A percentile compares a stretch with the other conserved stretches of the same genome.
Conservation (phyloP, 805 yeast genomes). For the Myxozyma monticola region DNA sequence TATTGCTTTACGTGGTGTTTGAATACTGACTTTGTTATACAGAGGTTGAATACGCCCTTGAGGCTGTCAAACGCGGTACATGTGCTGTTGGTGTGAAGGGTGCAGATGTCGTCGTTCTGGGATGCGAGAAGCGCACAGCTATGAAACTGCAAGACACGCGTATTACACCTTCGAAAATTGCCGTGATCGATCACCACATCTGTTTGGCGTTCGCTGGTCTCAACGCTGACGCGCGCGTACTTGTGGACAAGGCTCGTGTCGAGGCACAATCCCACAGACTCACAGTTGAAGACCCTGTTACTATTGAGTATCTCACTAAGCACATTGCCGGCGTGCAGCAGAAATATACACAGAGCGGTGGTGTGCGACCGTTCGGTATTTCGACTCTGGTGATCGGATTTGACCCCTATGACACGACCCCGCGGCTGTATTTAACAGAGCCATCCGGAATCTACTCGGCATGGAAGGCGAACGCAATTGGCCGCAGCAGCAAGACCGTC, state of each 20-base stretch:
- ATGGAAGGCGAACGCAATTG: constrained; percentile 98
- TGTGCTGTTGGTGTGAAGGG: constrained; percentile 98
- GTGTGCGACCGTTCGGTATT: constrained; percentile 97
- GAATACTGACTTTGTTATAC: constrained; percentile 39
- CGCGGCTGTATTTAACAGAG: constrained; percentile 89
- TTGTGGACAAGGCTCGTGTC: constrained; percentile 91
- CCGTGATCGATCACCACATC: constrained; percentile 85
- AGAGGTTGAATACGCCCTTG: constrained; percentile 95
- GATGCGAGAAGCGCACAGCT: constrained; percentile 95
- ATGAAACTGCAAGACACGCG: constrained; percentile 94
- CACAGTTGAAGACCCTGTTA: constrained; percentile 91
- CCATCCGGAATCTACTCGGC: constrained; percentile 97
- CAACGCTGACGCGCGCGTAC: constrained; percentile 96
- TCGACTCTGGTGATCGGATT: constrained; percentile 95
- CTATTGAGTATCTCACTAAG: constrained; percentile 86
- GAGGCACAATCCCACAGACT: constrained; percentile 95
- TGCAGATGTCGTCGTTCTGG: constrained; percentile 80
- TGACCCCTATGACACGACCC: constrained; percentile 77
- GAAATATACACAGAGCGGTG: constrained; percentile 95
- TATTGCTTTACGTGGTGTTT: background rate
- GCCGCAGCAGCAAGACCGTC: constrained; percentile 91
- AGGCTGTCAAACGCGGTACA: constrained; percentile 97
- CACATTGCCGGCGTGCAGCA: constrained; percentile 98
- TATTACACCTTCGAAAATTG: constrained; percentile 91
- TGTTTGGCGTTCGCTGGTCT: constrained; percentile 94